Evolutionary conservation across 73 alveolate species (phyloP).

Genomic region (Paramecium sonneborni): DNA sequence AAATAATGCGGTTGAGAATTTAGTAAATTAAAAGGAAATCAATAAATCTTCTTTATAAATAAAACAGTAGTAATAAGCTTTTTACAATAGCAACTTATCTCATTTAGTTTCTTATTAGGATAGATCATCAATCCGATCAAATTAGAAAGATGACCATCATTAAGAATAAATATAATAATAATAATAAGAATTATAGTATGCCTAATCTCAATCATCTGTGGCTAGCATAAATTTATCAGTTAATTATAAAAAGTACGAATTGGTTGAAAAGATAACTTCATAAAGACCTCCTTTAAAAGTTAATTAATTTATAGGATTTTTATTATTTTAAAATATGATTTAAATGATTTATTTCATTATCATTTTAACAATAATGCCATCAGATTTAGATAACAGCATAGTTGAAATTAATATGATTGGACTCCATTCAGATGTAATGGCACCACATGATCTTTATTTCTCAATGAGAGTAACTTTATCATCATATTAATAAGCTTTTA

Average conservation of each 20-base stretch:
- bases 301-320: neutral
- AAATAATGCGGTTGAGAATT: neutral
- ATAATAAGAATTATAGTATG: neutral
- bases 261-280: neutral
- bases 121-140: neutral
- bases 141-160: neutral
- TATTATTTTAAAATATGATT: neutral
- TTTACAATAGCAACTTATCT: neutral
- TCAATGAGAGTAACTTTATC: neutral
- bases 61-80: neutral
- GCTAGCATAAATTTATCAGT: neutral
- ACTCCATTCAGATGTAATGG: slow-evolving; percentile 25
- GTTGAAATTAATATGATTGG: slow-evolving; percentile 4
- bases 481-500: neutral
- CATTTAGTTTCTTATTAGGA: neutral
- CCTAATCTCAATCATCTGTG: neutral
- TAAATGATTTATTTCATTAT: neutral
- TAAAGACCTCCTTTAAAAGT: neutral
- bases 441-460: slow-evolving; percentile 36
- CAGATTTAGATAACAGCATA: neutral
- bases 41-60: neutral
- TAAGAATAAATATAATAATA: neutral
- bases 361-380: neutral
- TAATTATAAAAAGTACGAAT: neutral
- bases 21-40: neutral